These are phyloP conservation scores for Aspergillus pseudoviridinutans DNA, from an alignment of 2,329 filamentous ascomycete species.

Conservation along the genomic window DNA sequence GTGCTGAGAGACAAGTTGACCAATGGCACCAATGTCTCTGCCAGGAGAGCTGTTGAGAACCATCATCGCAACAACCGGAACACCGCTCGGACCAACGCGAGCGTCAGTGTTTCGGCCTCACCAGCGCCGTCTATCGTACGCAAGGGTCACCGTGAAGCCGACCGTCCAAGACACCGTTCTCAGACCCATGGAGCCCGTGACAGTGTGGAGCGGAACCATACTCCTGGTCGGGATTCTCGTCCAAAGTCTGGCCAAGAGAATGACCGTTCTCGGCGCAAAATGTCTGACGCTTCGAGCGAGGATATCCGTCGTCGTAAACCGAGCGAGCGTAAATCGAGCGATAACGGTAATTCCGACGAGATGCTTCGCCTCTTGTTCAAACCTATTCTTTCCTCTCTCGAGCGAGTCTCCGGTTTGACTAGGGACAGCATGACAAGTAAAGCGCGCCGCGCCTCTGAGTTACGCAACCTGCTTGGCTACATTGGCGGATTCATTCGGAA, in stretches of 20 bases:
- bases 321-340: slow-evolving; percentile 35
- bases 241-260: slow-evolving; percentile 30
- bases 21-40: slow-evolving; percentile 58
- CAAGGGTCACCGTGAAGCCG: slow-evolving; percentile 40
- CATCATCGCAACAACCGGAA: slow-evolving; percentile 96
- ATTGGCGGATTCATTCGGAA: slow-evolving; percentile 46
- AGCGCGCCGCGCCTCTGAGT: slow-evolving; percentile 39
- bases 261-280: slow-evolving; percentile 30
- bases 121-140: slow-evolving; percentile 41
- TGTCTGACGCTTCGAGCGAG: slow-evolving; percentile 32
- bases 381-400: slow-evolving; percentile 43
- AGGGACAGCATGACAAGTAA: slow-evolving; percentile 45
- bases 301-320: slow-evolving; percentile 33
- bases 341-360: slow-evolving; percentile 35
- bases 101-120: slow-evolving; percentile 42
- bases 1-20: slow-evolving; percentile 84
- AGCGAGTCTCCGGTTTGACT: slow-evolving; percentile 42
- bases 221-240: slow-evolving; percentile 39
- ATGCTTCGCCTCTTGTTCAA: slow-evolving; percentile 45
- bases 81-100: slow-evolving; percentile 31
- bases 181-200: slow-evolving; percentile 41
- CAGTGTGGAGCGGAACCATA: slow-evolving; percentile 40
- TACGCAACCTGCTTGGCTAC: slow-evolving; percentile 41
- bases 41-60: slow-evolving; percentile 79
- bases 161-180: slow-evolving; percentile 40